Evolutionary conservation across 1,284 basidiomycete species (phyloP).

Genomic region (Trichosporon sp.): DNA sequence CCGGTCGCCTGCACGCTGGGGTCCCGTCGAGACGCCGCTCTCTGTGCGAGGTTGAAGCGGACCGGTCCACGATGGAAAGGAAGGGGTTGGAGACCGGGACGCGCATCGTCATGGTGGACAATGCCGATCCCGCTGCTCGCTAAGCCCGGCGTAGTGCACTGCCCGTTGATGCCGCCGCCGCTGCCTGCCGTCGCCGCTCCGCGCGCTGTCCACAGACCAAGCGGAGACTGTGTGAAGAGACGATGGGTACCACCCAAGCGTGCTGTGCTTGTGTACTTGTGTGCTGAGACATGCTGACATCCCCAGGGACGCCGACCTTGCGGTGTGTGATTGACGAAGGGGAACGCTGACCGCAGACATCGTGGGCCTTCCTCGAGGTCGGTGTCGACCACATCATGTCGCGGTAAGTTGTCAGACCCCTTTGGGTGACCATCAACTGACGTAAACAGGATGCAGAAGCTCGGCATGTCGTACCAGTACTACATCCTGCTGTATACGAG

Average conservation of each 20-base stretch:
- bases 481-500: conserved; percentile 93
- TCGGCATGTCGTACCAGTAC: conserved; percentile 85
- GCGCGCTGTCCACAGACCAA: not conserved
- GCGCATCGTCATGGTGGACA: not conserved
- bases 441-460: conserved; percentile 63
- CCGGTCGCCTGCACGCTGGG: conserved; percentile 22
- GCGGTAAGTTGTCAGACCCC: conserved; percentile 50
- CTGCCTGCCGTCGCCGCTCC: not conserved
- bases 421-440: not conserved
- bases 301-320: conserved; percentile 42
- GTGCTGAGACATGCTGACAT: conserved; percentile 22
- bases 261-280: not conserved
- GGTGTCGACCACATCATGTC: conserved; percentile 95
- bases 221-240: not conserved
- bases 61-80: not conserved
- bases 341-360: conserved; percentile 62
- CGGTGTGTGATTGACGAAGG: conserved; percentile 29
- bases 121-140: not conserved
- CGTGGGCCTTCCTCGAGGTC: conserved; percentile 83
- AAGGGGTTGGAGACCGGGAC: not conserved
- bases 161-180: not conserved
- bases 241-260: not conserved
- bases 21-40: not conserved
- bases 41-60: not conserved
- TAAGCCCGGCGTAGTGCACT: not conserved